Evolutionary conservation across 2,329 filamentous ascomycete genomes (phyloP), one percentile per base, ranked within the genome.

Genomic region (Mycosphaerelloides madeirae): DNA sequence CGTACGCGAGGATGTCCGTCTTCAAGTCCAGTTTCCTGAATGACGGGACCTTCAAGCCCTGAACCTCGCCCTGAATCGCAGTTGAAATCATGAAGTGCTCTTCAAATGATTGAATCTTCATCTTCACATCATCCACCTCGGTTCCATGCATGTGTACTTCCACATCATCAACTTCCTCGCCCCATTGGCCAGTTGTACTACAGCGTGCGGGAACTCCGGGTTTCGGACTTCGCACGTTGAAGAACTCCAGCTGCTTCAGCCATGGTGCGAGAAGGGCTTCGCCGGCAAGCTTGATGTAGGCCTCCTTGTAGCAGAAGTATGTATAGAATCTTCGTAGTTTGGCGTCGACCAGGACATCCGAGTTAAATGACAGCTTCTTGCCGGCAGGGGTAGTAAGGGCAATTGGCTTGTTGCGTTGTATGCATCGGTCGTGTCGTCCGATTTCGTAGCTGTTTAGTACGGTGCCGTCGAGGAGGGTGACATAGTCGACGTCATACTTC

Each of bases 261-360:
- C 86, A 91, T 3, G 73, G 71, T 0, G 86, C 86, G 7, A 89
- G 71, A 46, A 91, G 71, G 0, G 84, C 86, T 57, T 90, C 84
- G 19, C 86, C 86, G 22, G 84, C 85, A 69, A 91, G 81, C 76
- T 90, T 91, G 65, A 90, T 81, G 62, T 87, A 90, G 1, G 85
- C 82, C 68, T 91, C 86, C 56, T 87, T 81, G 63, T 87, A 75
- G 63, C 83, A 87, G 83, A 85, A 91, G 47, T 85, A 78, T 1
- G 84, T 77, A 62, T 89, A 91, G 61, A 91, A 91, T 41, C 77
- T 74, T 4, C 84, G 74, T 20, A 90, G 69, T 59, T 81, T 82
- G 16, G 69, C 74, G 48, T 84, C 81, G 14, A 78, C 68, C n/a
- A 79, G 48, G 0, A 70, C 43, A 29, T 74, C 68, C 2, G 67